A percentile compares a stretch with the other conserved stretches of the same genome.
Conservation (phyloP, 305 asterid genomes). For the Rubia occidens region DNA sequence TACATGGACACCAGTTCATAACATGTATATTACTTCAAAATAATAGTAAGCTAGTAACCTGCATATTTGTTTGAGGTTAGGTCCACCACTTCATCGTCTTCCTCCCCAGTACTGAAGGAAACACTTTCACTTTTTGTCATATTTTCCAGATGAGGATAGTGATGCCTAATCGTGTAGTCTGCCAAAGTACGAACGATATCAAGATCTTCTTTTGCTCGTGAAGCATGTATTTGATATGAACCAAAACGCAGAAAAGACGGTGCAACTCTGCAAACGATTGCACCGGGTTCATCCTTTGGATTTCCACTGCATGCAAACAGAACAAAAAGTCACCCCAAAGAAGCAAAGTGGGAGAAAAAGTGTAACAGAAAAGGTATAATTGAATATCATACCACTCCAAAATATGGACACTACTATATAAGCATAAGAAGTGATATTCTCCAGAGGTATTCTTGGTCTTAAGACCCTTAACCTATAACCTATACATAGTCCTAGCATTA, state of each 20-base stretch:
- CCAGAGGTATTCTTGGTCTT: neutral
- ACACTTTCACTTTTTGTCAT: constrained; percentile 65
- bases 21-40: neutral
- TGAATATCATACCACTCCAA: neutral
- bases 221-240: constrained; percentile 86
- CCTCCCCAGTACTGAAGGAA: constrained; percentile 75
- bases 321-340: constrained; percentile 19
- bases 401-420: neutral
- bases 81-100: constrained; percentile 75
- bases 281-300: constrained; percentile 99
- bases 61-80: constrained; percentile 92
- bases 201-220: constrained; percentile 71
- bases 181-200: constrained; percentile 73
- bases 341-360: neutral
- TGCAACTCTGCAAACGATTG: constrained; percentile 88
- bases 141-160: constrained; percentile 76
- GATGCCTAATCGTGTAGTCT: constrained; percentile 76
- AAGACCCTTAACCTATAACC: neutral
- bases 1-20: neutral
- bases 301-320: constrained; percentile 64
- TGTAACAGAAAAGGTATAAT: neutral
- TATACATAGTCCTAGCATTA: neutral
- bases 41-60: constrained; percentile 30
- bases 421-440: neutral
- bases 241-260: constrained; percentile 95